Base-by-base conservation (phyloP, 352 stramenopile species). In the Halophytophthora batemanensis region DNA sequence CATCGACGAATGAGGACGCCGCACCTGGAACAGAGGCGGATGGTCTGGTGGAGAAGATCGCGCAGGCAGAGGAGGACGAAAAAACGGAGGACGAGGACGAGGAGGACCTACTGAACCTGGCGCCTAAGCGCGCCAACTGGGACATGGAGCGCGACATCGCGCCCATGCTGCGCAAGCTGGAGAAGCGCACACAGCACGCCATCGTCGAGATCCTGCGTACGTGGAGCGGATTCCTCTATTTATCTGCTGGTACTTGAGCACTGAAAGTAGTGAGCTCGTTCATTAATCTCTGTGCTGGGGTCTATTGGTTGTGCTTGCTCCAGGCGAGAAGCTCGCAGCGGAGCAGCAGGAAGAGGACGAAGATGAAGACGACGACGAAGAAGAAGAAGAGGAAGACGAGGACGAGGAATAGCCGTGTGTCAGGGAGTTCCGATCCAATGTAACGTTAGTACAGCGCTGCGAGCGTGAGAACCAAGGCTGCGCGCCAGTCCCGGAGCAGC, bases 121-220 rank as follows among this genome's bases (percentile, higher is more conserved):
- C 85, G 18, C 82, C 85, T 1, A 93, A 92, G 65, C 82, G 81
- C 18, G 82, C 82, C 17, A 95, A 92, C 49, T 95, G 82, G 82
- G 85, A 95, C 48, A 89, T 95, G 50, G 82, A 93, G 54, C 78
- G 85, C 22, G 82, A 92, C 42, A 88, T 95, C 49, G 85, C 80
- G 17, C 84, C 84, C 11, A 86, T 93, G 77, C 71, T 95, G 29
- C 89, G 90, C 63, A 95, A 89, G 51, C 66, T 95, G 15, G 85
- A 95, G 59, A 74, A 75, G 25, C 80, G 85, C 56, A 95, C 85
- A 37, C 85, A 93, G 57, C 82, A 93, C 51, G 71, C 78, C 22
- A 89, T 95, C 48, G 85, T 92, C 25, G 82, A 95, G 63, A 91
- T 95, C 53, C 45, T 95, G 17, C 81, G 82, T 93, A 71, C 56